Percentiles rank a stretch among this genome's conserved stretches.
phyloP scores from a whole-genome alignment of 1,284 basidiomycete genomes.

The Inonotus obliquus region DNA sequence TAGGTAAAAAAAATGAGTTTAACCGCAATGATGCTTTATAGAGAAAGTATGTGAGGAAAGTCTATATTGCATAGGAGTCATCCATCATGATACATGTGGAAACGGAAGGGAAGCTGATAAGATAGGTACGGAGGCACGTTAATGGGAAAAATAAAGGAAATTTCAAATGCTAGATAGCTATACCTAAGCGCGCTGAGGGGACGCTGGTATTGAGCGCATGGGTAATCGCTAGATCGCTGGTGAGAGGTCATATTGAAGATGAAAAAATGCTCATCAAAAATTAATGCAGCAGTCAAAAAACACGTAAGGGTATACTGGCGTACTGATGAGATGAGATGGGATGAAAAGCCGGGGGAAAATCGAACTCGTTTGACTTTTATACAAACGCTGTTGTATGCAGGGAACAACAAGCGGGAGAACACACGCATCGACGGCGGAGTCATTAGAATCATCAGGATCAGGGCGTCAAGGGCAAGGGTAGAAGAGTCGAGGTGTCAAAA shows the following conservation, averaged over 20 bases:
- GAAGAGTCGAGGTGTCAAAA: no score
- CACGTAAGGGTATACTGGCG: neutral
- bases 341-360: neutral
- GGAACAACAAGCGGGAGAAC: neutral
- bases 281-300: constrained; percentile 1
- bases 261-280: neutral
- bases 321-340: neutral
- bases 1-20: constrained; percentile 2
- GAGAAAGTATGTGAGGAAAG: no score
- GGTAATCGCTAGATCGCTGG: neutral
- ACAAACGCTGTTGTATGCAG: neutral
- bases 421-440: neutral
- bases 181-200: neutral
- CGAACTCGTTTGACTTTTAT: neutral
- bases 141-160: neutral
- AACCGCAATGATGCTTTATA: constrained; percentile 11
- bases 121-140: neutral
- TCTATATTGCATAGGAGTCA: constrained; percentile 9
- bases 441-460: neutral
- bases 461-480: neutral
- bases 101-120: neutral
- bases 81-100: neutral
- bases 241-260: neutral
- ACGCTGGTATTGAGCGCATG: neutral
- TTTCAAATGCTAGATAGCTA: neutral